Percentiles rank a stretch among this genome's conserved stretches.
phyloP scores from a whole-genome alignment of 305 asterid genomes.

The Fraxinus albicans region DNA sequence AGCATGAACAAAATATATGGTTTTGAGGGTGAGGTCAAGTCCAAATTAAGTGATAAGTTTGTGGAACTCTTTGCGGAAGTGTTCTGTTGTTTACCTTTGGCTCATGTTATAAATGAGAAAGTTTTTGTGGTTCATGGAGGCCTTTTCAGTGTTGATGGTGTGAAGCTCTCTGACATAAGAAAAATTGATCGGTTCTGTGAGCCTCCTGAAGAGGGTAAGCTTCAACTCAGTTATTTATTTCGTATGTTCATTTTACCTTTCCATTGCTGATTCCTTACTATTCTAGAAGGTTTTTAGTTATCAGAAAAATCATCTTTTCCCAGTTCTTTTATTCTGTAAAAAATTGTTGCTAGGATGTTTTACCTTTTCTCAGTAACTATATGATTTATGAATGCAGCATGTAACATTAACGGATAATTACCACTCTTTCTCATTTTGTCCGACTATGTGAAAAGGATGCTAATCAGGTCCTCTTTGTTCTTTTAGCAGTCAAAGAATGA shows the following conservation, averaged over 20 bases:
- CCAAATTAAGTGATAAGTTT: conserved; percentile 82
- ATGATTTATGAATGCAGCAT: background rate
- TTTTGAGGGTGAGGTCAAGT: conserved; percentile 96
- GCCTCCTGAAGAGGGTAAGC: conserved; percentile 98
- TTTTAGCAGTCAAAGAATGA: background rate
- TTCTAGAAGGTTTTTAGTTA: background rate
- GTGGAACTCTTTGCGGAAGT: conserved; percentile 97
- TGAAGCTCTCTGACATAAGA: conserved; percentile 84
- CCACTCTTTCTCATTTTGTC: background rate
- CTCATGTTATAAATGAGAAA: conserved; percentile 79
- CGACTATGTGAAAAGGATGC: background rate
- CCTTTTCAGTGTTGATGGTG: conserved; percentile 96
- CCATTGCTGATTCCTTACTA: background rate
- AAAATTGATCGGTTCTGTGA: conserved; percentile 89
- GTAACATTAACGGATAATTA: background rate
- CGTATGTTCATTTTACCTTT: conserved; percentile 4
- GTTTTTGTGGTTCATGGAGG: conserved; percentile 98
- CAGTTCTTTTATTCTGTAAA: background rate
- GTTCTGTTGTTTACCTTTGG: conserved; percentile 94
- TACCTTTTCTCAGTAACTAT: background rate
- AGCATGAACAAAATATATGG: conserved; percentile 99
- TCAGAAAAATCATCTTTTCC: background rate
- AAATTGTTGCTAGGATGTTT: background rate
- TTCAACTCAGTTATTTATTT: conserved; percentile 16
- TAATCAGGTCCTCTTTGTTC: background rate